Conservation (phyloP, 2,329 filamentous ascomycete genomes). For the Knoxdaviesia proteae region DNA sequence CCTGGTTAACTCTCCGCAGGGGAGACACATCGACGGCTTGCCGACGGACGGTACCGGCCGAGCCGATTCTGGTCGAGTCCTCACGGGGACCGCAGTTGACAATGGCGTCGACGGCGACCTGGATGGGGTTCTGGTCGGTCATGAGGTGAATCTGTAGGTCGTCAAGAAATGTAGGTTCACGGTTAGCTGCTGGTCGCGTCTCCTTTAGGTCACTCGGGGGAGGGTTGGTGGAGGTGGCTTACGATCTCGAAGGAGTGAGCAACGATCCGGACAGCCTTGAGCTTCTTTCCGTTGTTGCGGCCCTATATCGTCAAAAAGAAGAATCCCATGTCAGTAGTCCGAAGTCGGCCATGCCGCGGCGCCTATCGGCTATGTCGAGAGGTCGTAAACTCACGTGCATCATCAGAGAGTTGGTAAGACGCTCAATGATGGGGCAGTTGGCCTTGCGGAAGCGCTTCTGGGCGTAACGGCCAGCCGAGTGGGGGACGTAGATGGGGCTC, state of each 20-base stretch:
- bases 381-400: conserved; percentile 45
- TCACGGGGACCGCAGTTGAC: conserved; percentile 99
- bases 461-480: conserved; percentile 96
- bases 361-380: background rate
- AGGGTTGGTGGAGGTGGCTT: conserved; percentile 24
- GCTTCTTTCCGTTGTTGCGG: conserved; percentile 99
- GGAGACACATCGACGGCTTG: conserved; percentile 99
- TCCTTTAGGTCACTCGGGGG: background rate
- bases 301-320: conserved; percentile 99
- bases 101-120: conserved; percentile 97
- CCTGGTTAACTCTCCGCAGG: conserved; percentile 99
- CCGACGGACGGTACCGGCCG: conserved; percentile 97
- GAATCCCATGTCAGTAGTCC: background rate
- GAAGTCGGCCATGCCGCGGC: background rate
- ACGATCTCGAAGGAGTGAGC: conserved; percentile 99
- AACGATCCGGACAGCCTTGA: conserved; percentile 98
- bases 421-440: conserved; percentile 99
- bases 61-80: conserved; percentile 99
- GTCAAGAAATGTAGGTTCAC: background rate
- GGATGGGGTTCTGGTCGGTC: conserved; percentile 99
- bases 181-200: conserved; percentile 10
- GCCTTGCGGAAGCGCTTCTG: conserved; percentile 99
- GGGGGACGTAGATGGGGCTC: conserved; percentile 83
- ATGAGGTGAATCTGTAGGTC: conserved; percentile 82
- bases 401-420: conserved; percentile 99